Evolutionary conservation across 352 stramenopile species (phyloP).

Genomic region (Phytopythium cucurbitacearum): DNA sequence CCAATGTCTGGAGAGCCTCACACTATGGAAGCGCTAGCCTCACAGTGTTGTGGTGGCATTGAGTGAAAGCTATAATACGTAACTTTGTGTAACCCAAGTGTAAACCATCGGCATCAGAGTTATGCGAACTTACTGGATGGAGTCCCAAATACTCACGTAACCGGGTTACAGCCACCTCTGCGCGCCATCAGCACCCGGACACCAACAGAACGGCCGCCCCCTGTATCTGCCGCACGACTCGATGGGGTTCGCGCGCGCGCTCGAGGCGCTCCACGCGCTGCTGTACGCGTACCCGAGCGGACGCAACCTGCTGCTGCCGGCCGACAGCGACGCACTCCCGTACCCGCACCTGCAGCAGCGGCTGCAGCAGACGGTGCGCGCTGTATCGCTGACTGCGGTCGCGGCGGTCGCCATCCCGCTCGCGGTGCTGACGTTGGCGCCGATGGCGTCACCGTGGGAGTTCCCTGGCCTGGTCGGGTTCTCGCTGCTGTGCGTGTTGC

Average conservation of each 20-base stretch:
- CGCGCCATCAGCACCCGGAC: background rate
- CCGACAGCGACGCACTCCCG: slow-evolving; percentile 7
- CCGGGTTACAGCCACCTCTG: background rate
- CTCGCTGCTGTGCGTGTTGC: slow-evolving; percentile 11
- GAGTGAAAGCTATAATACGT: no score
- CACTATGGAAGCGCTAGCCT: no score
- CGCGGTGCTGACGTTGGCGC: slow-evolving; percentile 20
- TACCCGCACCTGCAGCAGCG: slow-evolving; percentile 50
- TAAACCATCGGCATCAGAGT: no score
- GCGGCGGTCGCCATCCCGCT: slow-evolving; percentile 16
- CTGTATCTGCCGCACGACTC: background rate
- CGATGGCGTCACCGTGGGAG: slow-evolving; percentile 25
- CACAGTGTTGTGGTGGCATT: no score
- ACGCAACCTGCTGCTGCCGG: background rate
- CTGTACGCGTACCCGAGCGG: slow-evolving; percentile 19
- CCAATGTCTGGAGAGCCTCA: no score
- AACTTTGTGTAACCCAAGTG: no score
- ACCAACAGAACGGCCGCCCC: background rate
- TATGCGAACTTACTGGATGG: no score
- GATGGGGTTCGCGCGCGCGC: slow-evolving; percentile 47
- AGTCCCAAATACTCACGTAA: no score
- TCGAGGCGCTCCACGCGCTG: slow-evolving; percentile 45
- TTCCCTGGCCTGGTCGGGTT: slow-evolving; percentile 25
- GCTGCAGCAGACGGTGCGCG: slow-evolving; percentile 45
- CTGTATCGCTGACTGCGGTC: slow-evolving; percentile 29